Evolutionary conservation across 2,329 filamentous ascomycete genomes (phyloP), one percentile per base, ranked within the genome.

Genomic region (Albophoma yamanashiensis): DNA sequence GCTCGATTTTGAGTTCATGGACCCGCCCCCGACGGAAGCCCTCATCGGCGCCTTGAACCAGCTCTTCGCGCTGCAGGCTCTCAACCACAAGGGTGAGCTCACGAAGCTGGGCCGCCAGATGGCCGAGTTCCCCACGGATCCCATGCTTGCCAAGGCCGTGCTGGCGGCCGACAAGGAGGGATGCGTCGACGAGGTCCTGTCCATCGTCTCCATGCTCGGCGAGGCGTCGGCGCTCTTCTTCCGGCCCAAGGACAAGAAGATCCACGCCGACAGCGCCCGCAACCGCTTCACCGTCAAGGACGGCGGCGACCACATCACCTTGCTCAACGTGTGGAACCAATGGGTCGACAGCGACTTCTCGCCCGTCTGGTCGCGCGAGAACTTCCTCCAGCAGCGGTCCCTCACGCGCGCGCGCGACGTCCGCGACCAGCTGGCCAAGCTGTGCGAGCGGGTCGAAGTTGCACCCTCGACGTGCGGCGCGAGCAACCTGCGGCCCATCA

Each of bases 1-100:
- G 0, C 82, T 99, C 7, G 87, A 93, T 62, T 99, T 99, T 69
- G 92, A 97, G 70, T 97, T 96, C 67, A 92, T 97, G 86, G 93
- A 97, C 66, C 88, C 92, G 0, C 94, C 94, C 0, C 89, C 92
- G 0, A 90, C 91, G 0, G 91, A 97, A 69, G 90, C 92, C 1
- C 83, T 99, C 39, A 96, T 96, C 64, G 86, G 89, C 27, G 89
- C 92, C 0, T 78, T 99, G 55, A 94, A 97, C 71, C 88, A 94
- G 68, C 82, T 99, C 0, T 99, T 96, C 70, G 92, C 92, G 0
- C 80, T 97, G 0, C 92, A 94, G 36, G 91, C 91, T 0, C 79
- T 99, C 56, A 96, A 96, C 69, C 89, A 93, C 72, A 87, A 87
- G 65, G 94, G 93, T 61, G 89, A 92, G 64, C 78, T 99, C 52